phyloP scores from a whole-genome alignment of 495 filamentous ascomycete genomes.

The Hyaloscypha variabilis region DNA sequence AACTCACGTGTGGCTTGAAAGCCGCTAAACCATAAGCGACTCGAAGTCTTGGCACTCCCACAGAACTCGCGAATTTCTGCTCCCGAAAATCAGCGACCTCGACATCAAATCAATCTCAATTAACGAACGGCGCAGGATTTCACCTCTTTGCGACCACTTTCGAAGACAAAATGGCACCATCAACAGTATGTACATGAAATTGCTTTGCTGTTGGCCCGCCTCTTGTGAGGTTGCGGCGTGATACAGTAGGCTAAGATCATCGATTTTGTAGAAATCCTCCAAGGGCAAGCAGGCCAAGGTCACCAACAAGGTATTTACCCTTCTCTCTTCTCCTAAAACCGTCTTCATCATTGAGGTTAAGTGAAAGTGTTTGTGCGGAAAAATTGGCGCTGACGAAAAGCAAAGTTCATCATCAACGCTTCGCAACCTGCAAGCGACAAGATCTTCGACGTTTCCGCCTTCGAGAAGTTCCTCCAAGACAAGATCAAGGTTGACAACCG shows the following conservation, averaged over 20 bases:
- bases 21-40: neutral
- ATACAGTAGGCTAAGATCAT: constrained; percentile 91
- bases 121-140: constrained; percentile 29
- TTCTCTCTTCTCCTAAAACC: constrained; percentile 1
- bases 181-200: constrained; percentile 35
- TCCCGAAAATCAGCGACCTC: neutral
- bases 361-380: constrained; percentile 15
- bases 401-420: constrained; percentile 96
- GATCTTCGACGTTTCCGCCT: constrained; percentile 98
- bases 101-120: constrained; percentile 14
- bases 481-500: constrained; percentile 99
- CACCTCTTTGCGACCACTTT: constrained; percentile 34
- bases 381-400: constrained; percentile 14
- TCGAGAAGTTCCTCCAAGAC: constrained; percentile 99
- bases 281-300: constrained; percentile 64
- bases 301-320: constrained; percentile 60
- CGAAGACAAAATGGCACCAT: constrained; percentile 32
- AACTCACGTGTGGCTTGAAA: constrained; percentile 1
- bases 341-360: neutral
- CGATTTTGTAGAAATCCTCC: constrained; percentile 56
- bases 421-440: constrained; percentile 97
- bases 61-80: neutral
- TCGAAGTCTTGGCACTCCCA: constrained; percentile 16
- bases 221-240: constrained; percentile 49
- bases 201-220: constrained; percentile 37